phyloP scores from a whole-genome alignment of 768 basidiomycete species.

The Tylopilus rubrobrunneus region DNA sequence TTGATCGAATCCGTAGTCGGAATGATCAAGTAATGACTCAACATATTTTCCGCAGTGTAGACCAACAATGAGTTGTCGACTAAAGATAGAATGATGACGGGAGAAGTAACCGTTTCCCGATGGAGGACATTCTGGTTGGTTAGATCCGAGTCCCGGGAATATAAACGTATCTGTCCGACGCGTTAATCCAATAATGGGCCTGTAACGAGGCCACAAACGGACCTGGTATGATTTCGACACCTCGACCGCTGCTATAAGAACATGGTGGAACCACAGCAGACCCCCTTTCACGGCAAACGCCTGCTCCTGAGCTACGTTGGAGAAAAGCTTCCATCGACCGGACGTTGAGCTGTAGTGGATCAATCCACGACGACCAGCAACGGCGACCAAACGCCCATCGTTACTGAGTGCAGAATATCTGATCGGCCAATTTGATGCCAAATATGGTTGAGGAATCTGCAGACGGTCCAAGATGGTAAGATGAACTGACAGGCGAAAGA shows the following conservation, averaged over 20 bases:
- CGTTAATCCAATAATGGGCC: not conserved
- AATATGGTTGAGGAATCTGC: conserved; percentile 85
- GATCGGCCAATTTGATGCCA: conserved; percentile 91
- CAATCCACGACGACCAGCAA: conserved; percentile 87
- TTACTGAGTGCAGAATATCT: conserved; percentile 86
- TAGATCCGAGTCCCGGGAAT: conserved; percentile 88
- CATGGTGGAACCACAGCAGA: conserved; percentile 94
- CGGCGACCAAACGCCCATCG: conserved; percentile 88
- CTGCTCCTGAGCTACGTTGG: conserved; percentile 77
- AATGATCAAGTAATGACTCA: conserved; percentile 88
- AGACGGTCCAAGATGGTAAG: not conserved
- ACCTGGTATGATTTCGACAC: conserved; percentile 76
- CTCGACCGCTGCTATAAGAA: conserved; percentile 88
- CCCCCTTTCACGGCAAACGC: conserved; percentile 88
- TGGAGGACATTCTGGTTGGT: conserved; percentile 80
- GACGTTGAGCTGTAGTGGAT: conserved; percentile 93
- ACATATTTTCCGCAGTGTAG: conserved; percentile 90
- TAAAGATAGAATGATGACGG: conserved; percentile 83
- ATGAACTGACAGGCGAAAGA: not conserved
- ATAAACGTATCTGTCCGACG: conserved; percentile 72
- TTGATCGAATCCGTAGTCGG: conserved; percentile 81
- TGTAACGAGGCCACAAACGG: conserved; percentile 13
- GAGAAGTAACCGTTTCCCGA: conserved; percentile 68
- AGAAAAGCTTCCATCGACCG: conserved; percentile 92
- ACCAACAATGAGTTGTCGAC: conserved; percentile 94